Base-by-base conservation (phyloP, 73 alveolate genomes). In the Paramecium bursaria region DNA sequence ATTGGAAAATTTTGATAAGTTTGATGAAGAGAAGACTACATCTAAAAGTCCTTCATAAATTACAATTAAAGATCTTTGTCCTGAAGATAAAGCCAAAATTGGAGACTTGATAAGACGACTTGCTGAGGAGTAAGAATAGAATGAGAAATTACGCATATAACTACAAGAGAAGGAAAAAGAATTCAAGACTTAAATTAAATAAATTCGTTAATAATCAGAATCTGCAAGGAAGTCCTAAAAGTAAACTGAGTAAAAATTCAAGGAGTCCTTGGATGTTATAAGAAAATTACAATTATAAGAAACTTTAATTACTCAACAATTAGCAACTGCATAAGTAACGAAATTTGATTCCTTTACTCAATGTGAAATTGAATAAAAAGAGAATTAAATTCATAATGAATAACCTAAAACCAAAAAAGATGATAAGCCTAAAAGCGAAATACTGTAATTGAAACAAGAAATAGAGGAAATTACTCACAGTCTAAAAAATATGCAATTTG, bases 41-140 rank as follows among this genome's bases (percentile, higher is more conserved):
- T 39, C 82, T 14, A 73, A 88, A 14, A 47, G 80, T 10, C 31
- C 79, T 26, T 39, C 80, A 5, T 57, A 85, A 22, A 90, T 93
- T 4, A 88, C 96, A 50, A 88, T 95, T 46, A 86, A 91, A 52
- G 99, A 95, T 87, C 76, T 95, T 31, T 95, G 99, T 79, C 96
- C 98, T 3, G 99, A 95, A 86, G 99, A 95, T 86, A 95, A 95
- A 75, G 93, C 95, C 22, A 95, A 95, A 85, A 95, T 95, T 1
- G 99, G 99, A n/a, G 98, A 95, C 53, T 85, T 95, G 25, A 94
- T 95, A 11, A 95, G 94, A 82, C 94, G 95, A 74, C 77, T 95
- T 52, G 97, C 99, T 6, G 73, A 90, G 33, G 99, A 95, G 85
- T 87, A 94, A 9, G 95, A 93, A 75, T 90, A 91, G 86, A 95